These are phyloP conservation scores for Sicyos edulis DNA, from an alignment of 306 rosid genomes.

Conservation along the genomic window DNA sequence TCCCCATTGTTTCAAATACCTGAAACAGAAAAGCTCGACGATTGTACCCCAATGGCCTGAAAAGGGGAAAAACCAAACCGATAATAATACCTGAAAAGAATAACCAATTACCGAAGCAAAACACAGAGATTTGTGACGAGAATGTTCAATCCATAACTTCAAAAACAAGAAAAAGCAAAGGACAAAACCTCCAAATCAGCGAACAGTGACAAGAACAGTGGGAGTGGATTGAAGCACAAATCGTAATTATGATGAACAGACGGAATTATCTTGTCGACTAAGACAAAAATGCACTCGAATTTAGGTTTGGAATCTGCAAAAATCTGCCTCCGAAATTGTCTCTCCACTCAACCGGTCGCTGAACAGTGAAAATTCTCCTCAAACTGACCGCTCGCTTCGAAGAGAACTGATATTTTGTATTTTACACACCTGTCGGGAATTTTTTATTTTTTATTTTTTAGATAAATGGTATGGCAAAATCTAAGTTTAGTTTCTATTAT, in stretches of 20 bases:
- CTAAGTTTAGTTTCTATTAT: too few species aligned
- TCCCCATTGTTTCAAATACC: constrained; percentile 18
- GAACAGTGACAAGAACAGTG: constrained; percentile 10
- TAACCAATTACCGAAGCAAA: neutral
- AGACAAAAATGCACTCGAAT: neutral
- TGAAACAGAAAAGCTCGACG: neutral
- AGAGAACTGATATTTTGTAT: neutral
- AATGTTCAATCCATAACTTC: neutral
- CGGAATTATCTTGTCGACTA: neutral
- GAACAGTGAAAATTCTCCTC: neutral
- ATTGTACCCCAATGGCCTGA: neutral
- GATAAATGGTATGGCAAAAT: too few species aligned
- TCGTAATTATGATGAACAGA: neutral
- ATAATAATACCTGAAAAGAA: constrained; percentile 1
- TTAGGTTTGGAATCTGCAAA: neutral
- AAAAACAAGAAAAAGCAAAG: neutral
- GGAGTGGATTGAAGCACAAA: neutral
- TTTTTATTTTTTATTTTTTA: neutral
- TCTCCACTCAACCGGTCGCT: neutral
- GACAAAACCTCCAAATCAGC: constrained; percentile 15
- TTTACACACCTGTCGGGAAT: constrained; percentile 8
- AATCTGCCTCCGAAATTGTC: neutral
- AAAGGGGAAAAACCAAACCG: neutral
- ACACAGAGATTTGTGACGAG: constrained; percentile 8
- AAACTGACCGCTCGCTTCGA: constrained; percentile 2